A percentile compares a stretch with the other conserved stretches of the same genome.
Evolutionary conservation across 345 rosid genomes (phyloP).

Genomic region (Eucalyptus victrix): DNA sequence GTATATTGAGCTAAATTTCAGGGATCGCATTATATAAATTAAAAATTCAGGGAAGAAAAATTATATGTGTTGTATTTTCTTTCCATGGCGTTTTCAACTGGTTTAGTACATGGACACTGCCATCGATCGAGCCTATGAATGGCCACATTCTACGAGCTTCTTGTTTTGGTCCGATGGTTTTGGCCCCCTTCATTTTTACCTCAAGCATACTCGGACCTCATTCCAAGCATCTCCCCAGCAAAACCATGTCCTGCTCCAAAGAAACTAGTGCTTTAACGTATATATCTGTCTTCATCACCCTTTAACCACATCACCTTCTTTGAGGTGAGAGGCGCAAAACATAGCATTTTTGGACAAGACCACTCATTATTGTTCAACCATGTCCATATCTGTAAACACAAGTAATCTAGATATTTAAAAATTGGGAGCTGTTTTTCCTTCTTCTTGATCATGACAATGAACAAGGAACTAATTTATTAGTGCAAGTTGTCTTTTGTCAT

Average conservation of each 20-base stretch:
- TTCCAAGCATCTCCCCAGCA: not conserved
- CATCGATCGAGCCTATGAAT: not conserved
- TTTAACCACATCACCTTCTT: not conserved
- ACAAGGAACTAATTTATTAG: not conserved
- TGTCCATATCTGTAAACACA: not conserved
- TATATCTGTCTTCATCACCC: not conserved
- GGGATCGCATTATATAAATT: fast-evolving
- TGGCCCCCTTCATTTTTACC: not conserved
- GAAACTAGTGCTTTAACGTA: not conserved
- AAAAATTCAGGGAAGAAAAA: too few relatives aligned
- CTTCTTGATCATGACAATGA: not conserved
- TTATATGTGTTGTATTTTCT: not conserved
- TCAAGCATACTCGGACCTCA: not conserved
- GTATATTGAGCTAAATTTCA: not conserved
- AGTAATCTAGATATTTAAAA: not conserved
- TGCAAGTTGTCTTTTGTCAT: not conserved
- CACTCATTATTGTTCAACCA: not conserved
- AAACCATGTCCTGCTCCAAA: not conserved
- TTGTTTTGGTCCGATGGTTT: not conserved
- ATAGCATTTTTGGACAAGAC: not conserved
- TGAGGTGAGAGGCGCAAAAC: not conserved
- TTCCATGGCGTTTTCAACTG: not conserved
- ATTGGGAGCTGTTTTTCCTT: not conserved
- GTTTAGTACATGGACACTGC: not conserved
- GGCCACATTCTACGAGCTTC: not conserved